A percentile compares a stretch with the other conserved stretches of the same genome.
Evolutionary conservation across 2,329 filamentous ascomycete species (phyloP).

Genomic region (Huntiella moniliformis): DNA sequence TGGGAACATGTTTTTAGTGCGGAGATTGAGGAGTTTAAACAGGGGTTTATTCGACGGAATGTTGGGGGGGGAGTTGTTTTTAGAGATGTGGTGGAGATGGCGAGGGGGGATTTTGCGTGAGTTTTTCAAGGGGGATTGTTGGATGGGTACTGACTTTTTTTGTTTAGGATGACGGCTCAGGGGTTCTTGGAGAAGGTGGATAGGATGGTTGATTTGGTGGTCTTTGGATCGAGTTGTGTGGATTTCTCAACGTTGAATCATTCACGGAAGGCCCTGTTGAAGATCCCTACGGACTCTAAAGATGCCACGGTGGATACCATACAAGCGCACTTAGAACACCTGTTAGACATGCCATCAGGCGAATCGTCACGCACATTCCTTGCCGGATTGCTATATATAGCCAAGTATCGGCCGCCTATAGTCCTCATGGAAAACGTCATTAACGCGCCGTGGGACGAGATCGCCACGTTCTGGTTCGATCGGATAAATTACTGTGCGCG

Average conservation of each 20-base stretch:
- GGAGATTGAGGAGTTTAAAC: slow-evolving; percentile 45
- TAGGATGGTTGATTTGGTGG: slow-evolving; percentile 38
- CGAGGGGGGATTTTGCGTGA: slow-evolving; percentile 26
- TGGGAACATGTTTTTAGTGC: slow-evolving; percentile 40
- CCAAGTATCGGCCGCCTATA: slow-evolving; percentile 36
- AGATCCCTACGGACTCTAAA: not conserved
- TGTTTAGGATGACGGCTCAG: slow-evolving; percentile 42
- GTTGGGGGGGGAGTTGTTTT: slow-evolving; percentile 32
- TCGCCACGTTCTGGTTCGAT: slow-evolving; percentile 23
- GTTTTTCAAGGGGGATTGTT: slow-evolving; percentile 15
- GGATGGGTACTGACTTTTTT: not conserved
- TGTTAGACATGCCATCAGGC: slow-evolving; percentile 41
- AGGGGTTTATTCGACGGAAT: slow-evolving; percentile 45
- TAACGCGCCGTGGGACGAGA: slow-evolving; percentile 37
- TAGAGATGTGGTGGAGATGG: slow-evolving; percentile 38
- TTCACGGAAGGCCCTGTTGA: slow-evolving; percentile 22
- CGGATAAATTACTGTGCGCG: slow-evolving; percentile 36
- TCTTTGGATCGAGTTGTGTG: slow-evolving; percentile 59
- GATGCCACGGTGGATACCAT: slow-evolving; percentile 28
- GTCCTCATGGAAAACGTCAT: slow-evolving; percentile 57
- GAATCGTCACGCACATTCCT: slow-evolving; percentile 49
- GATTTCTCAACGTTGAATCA: slow-evolving; percentile 51
- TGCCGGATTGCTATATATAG: slow-evolving; percentile 38
- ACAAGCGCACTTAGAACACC: slow-evolving; percentile 24
- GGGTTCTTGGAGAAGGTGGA: slow-evolving; percentile 41